Evolutionary conservation across 257 asterid species (phyloP).

Genomic region (Gentiana macrophylla): DNA sequence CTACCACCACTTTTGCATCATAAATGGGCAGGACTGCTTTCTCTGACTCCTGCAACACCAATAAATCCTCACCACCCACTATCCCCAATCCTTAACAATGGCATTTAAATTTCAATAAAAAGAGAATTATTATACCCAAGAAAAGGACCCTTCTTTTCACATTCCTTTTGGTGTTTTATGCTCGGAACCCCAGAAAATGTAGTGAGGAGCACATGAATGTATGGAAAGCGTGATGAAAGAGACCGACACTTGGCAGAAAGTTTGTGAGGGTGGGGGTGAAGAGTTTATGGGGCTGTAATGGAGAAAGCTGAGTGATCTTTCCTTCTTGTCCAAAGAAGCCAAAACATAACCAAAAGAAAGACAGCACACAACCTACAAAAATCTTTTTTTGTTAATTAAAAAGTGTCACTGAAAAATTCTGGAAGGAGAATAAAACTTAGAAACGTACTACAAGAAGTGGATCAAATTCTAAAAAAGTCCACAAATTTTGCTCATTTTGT

Average conservation of each 20-base stretch:
- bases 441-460: no score
- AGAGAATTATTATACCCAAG: not conserved
- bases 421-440: no score
- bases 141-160: slow-evolving; percentile 9
- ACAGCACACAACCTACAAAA: not conserved
- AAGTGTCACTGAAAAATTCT: no score
- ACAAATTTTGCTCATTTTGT: no score
- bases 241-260: no score
- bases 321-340: slow-evolving; percentile 4
- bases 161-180: slow-evolving; percentile 9
- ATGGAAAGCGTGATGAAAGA: not conserved
- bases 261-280: not conserved
- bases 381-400: no score
- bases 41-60: slow-evolving; percentile 10
- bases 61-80: slow-evolving; percentile 12
- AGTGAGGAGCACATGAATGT: slow-evolving; percentile 13
- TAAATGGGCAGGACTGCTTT: slow-evolving; percentile 4
- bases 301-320: not conserved
- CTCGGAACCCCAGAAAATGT: slow-evolving; percentile 16
- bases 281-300: not conserved
- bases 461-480: no score
- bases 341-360: not conserved
- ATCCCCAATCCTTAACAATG: slow-evolving; percentile 10
- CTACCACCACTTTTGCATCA: not conserved
- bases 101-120: slow-evolving; percentile 8